Evolutionary conservation across 1,284 basidiomycete species (phyloP), one percentile per base, ranked within the genome.

Genomic region (Earliella scabrosa): DNA sequence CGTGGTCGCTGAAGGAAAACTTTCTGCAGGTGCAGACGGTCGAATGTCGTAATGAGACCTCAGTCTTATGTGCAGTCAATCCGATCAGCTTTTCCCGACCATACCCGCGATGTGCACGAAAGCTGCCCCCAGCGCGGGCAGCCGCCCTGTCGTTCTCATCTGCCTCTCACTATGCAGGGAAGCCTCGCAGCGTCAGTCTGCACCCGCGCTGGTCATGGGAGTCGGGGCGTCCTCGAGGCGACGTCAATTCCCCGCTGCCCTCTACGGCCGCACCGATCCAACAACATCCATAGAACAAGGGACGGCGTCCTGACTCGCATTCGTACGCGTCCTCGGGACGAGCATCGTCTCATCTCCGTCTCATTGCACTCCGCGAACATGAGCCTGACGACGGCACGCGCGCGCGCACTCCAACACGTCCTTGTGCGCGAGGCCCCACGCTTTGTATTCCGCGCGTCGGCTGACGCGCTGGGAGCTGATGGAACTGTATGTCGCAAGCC

Each of bases 381-480:
- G 11, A 32, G 8, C 39, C 32, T 43, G 40, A 36, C 45, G 21
- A 54, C 45, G 39, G 39, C 45, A 34, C 8, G n/a, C 13, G 24
- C 34, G 38, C 23, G 39, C 45, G 24, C 45, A 16, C 52, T 21
- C 52, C 18, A 14, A 27, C 36, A 24, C 20, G 34, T 35, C 32
- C 44, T 27, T 26, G 23, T 54, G 21, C 27, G 49, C 49, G 52
- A 39, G 45, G 49, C 13, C 45, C 27, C 49, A 52, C 52, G 55
- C 55, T 50, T 61, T 61, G 55, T 57, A 57, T 51, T 55, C 52
- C 43, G 35, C 35, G 45, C 49, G 47, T 55, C 59, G 49, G 51
- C 38, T 52, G 59, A 55, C 59, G 55, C 32, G 9, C 46, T 32
- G 52, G 51, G 35, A 52, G 46, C 58, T 63, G 61, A 63, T 60